Conservation (phyloP, 768 basidiomycete species). For the Rickenella mellea region DNA sequence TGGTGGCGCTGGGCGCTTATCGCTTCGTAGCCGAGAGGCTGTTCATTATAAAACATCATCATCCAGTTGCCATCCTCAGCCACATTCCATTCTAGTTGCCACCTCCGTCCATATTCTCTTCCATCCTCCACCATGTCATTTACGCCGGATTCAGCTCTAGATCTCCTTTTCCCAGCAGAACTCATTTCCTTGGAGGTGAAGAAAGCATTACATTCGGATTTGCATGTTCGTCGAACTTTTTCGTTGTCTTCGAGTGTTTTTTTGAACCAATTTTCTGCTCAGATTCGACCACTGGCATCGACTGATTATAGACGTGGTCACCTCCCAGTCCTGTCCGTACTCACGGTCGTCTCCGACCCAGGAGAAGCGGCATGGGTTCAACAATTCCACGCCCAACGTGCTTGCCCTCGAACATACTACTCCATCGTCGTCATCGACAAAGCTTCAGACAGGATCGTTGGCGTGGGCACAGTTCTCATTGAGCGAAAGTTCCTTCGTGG, state of each 20-base stretch:
- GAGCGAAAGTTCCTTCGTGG: slow-evolving; percentile 92
- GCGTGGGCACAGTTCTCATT: slow-evolving; percentile 72
- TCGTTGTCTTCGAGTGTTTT: not conserved
- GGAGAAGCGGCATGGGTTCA: slow-evolving; percentile 58
- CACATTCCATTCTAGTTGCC: not conserved
- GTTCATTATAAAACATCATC: no score
- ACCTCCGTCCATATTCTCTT: not conserved
- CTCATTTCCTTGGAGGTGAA: slow-evolving; percentile 62
- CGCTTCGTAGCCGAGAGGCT: no score
- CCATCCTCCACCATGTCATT: slow-evolving; percentile 26
- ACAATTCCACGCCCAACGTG: slow-evolving; percentile 56
- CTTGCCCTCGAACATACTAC: slow-evolving; percentile 62
- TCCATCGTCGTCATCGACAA: slow-evolving; percentile 76
- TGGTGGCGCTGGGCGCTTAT: no score
- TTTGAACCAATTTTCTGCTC: not conserved
- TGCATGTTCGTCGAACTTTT: slow-evolving; percentile 45
- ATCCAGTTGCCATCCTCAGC: not conserved
- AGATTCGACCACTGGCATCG: slow-evolving; percentile 87
- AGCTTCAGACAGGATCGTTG: slow-evolving; percentile 70
- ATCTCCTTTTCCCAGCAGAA: slow-evolving; percentile 67
- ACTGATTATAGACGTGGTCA: slow-evolving; percentile 80
- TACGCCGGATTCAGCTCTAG: slow-evolving; percentile 57
- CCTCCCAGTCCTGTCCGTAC: slow-evolving; percentile 66
- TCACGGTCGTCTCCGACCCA: slow-evolving; percentile 61
- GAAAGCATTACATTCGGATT: slow-evolving; percentile 46